Conservation (phyloP, 225 moss, liverwort and hornwort species). For the Pleurozium schreberi region DNA sequence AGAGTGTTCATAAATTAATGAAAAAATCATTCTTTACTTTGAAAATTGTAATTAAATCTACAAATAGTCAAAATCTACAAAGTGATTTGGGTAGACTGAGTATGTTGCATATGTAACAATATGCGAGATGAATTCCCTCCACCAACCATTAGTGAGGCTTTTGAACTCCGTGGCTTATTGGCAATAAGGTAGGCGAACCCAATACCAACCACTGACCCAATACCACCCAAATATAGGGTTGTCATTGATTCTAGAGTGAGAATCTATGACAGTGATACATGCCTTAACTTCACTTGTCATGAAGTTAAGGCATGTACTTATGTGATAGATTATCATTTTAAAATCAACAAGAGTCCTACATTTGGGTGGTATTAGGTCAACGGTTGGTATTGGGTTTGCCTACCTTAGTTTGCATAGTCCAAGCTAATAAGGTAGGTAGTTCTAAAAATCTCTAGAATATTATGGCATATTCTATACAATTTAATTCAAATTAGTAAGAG, state of each 20-base stretch:
- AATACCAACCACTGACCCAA: no score
- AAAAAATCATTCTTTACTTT: not conserved
- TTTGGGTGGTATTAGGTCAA: no score
- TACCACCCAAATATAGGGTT: no score
- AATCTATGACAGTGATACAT: no score
- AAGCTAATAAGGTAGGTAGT: rapidly evolving
- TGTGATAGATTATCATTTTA: no score
- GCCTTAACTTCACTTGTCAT: no score
- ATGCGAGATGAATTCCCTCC: not conserved
- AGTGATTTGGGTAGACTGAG: rapidly evolving
- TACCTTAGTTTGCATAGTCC: rapidly evolving
- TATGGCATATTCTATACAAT: not conserved
- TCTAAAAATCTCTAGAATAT: not conserved
- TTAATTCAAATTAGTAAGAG: not conserved
- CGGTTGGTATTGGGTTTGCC: no score
- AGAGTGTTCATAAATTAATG: not conserved
- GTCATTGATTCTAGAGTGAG: no score
- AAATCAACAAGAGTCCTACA: no score
- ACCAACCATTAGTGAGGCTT: not conserved
- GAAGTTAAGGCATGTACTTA: no score
- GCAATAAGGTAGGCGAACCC: no score
- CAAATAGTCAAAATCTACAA: not conserved
- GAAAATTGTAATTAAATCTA: not conserved
- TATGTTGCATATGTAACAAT: not conserved
- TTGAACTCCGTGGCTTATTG: not conserved